Base-by-base conservation (phyloP, 176 grass and related monocot species). In the Dendrocalamus sinicus region DNA sequence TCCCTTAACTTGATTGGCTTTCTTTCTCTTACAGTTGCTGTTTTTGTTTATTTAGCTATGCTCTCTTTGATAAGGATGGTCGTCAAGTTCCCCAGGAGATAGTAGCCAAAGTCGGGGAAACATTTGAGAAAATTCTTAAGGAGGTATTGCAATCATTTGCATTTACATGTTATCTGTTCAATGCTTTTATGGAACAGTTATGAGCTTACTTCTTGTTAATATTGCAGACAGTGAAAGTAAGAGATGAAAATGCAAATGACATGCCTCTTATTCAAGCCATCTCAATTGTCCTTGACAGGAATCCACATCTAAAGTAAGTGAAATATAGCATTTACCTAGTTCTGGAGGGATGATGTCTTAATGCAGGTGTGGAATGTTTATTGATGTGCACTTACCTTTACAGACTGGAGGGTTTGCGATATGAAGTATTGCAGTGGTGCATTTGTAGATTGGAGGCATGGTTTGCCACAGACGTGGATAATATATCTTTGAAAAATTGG, bases 401-500 rank as follows among this genome's bases (percentile, higher is more conserved):
- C 61, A 99, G 96, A 79, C 81, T 95, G 67, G 87, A 91, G 67
- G 94, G 96, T 62, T 77, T 96, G 78, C 88, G 81, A 32, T 90
- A 96, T 81, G 94, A 99, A 92, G 96, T 99, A 70, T 67, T 99
- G 48, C 96, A 99, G 83, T 99, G 96, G 96, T 99, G 94, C 82
- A 88, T 99, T 75, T 99, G 96, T 84, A 85, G 96, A 82, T 68
- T 99, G 88, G 96, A 99, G 79, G 96, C 96, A 84, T 99, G 96
- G 96, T 99, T 99, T 79, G 96, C 96, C 52, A 88, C 93, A 6
- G 94, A 99, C 73, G 87, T 83, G 12, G 93, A 99, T 69, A 91
- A 93, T 74, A 96, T 99, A 77, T 99, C 96, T 65, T 76, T 99
- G 76, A 77, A 99, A 88, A 99, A 88, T 39, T 99, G 96, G 96